Evolutionary conservation across 228 moss, liverwort and hornwort species (phyloP).

Genomic region (Sphagnum fallax): DNA sequence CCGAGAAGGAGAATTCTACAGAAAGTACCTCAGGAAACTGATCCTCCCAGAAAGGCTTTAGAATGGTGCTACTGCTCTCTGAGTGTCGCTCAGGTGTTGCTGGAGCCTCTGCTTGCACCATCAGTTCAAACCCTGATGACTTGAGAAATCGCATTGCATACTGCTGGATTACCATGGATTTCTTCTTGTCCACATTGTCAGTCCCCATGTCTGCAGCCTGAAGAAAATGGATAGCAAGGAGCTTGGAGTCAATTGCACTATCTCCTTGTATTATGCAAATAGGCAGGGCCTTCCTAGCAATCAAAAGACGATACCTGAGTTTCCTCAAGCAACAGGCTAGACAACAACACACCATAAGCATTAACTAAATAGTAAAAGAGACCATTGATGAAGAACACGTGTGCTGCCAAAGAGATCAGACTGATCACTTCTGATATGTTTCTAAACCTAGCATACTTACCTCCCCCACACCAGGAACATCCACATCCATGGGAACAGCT

Average conservation of each 20-base stretch:
- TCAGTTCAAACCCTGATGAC: constrained; percentile 28
- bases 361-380: no score
- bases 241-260: no score
- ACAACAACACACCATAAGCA: no score
- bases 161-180: constrained; percentile 33
- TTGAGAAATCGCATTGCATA: constrained; percentile 68
- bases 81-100: constrained; percentile 43
- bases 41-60: constrained; percentile 56
- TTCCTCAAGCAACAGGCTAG: no score
- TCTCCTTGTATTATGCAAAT: no score
- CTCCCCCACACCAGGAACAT: neutral
- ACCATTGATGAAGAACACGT: no score
- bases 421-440: no score
- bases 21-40: constrained; percentile 52
- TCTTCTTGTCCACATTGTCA: constrained; percentile 6
- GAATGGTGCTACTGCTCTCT: constrained; percentile 42
- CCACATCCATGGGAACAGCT: neutral
- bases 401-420: no score
- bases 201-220: neutral
- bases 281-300: no score
- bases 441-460: neutral
- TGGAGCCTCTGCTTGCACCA: constrained; percentile 61
- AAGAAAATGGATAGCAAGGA: no score
- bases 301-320: no score
- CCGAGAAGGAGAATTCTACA: neutral